These are phyloP conservation scores for Exophiala dermatitidis DNA, from an alignment of 2,329 filamentous ascomycete genomes.

Conservation along the genomic window DNA sequence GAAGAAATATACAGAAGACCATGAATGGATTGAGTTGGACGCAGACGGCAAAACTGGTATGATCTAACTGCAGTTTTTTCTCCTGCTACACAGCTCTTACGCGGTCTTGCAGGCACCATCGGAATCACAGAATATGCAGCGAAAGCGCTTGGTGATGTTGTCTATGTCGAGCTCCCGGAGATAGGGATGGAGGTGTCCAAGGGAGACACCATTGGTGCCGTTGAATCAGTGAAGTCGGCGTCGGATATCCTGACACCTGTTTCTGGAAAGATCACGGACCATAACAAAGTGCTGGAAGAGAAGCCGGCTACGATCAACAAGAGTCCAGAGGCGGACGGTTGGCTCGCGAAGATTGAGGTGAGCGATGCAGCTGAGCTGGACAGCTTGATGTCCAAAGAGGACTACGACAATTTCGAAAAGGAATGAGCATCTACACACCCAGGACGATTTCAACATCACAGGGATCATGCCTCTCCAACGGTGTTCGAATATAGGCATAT, in stretches of 20 bases:
- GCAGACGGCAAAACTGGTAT: slow-evolving; percentile 72
- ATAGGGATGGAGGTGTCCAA: slow-evolving; percentile 59
- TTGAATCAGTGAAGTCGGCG: slow-evolving; percentile 98
- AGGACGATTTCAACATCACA: slow-evolving; percentile 1
- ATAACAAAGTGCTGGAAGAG: slow-evolving; percentile 71
- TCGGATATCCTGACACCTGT: slow-evolving; percentile 92
- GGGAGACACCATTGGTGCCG: slow-evolving; percentile 83
- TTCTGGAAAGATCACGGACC: slow-evolving; percentile 64
- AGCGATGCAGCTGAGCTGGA: slow-evolving; percentile 64
- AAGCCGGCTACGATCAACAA: slow-evolving; percentile 84
- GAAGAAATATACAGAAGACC: slow-evolving; percentile 91
- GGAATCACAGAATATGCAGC: slow-evolving; percentile 91
- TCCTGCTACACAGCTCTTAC: background rate
- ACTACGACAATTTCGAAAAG: slow-evolving; percentile 65
- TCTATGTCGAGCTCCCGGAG: slow-evolving; percentile 90
- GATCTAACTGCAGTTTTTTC: slow-evolving; percentile 26
- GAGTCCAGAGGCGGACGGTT: slow-evolving; percentile 81
- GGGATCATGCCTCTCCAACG: background rate
- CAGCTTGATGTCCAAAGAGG: slow-evolving; percentile 65
- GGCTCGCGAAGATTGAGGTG: slow-evolving; percentile 85
- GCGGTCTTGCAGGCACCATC: slow-evolving; percentile 47
- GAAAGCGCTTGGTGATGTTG: slow-evolving; percentile 86
- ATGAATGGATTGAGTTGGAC: slow-evolving; percentile 94
- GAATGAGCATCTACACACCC: slow-evolving; percentile 5
- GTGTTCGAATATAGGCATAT: background rate